A percentile compares a stretch with the other conserved stretches of the same genome.
phyloP scores from a whole-genome alignment of 176 grass and related monocot genomes.

The Oropetium thomaeum region DNA sequence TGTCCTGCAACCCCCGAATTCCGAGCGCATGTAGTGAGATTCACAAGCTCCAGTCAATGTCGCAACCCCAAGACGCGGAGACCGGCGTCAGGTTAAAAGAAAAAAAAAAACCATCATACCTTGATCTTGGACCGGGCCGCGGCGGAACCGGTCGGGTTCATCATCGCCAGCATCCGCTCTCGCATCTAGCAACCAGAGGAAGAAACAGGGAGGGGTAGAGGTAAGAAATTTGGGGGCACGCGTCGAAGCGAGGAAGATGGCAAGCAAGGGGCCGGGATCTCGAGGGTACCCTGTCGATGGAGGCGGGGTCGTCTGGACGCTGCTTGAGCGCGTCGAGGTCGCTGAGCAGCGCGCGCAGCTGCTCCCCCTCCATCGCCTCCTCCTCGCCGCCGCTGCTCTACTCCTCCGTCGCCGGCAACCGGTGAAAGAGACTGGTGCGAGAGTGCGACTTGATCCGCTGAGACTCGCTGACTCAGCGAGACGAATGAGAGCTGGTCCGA shows the following conservation, averaged over 20 bases:
- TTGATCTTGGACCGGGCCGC: slow-evolving; percentile 62
- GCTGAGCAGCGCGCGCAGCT: slow-evolving; percentile 53
- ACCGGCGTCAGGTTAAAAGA: not conserved
- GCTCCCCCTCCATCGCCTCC: slow-evolving; percentile 58
- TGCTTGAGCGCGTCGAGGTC: slow-evolving; percentile 70
- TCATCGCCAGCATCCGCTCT: slow-evolving; percentile 39
- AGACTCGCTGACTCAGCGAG: not conserved
- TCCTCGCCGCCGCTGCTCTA: not conserved
- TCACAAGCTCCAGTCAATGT: not conserved
- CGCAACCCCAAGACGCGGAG: not conserved
- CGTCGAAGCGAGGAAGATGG: not conserved
- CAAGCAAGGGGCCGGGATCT: slow-evolving; percentile 25
- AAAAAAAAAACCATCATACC: no score
- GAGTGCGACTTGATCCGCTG: not conserved
- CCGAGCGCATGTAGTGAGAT: not conserved
- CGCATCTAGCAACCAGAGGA: slow-evolving; percentile 46
- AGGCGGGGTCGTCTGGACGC: slow-evolving; percentile 36
- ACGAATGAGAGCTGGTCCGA: not conserved
- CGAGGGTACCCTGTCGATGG: slow-evolving; percentile 49
- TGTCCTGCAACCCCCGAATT: slow-evolving; percentile 55
- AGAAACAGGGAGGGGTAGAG: not conserved
- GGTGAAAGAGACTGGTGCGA: not conserved
- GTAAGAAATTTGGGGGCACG: not conserved
- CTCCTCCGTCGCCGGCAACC: slow-evolving; percentile 7
- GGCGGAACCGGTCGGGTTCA: slow-evolving; percentile 22